These are phyloP conservation scores for Calvatia gigantea DNA, from an alignment of 768 basidiomycete species.

Conservation along the genomic window DNA sequence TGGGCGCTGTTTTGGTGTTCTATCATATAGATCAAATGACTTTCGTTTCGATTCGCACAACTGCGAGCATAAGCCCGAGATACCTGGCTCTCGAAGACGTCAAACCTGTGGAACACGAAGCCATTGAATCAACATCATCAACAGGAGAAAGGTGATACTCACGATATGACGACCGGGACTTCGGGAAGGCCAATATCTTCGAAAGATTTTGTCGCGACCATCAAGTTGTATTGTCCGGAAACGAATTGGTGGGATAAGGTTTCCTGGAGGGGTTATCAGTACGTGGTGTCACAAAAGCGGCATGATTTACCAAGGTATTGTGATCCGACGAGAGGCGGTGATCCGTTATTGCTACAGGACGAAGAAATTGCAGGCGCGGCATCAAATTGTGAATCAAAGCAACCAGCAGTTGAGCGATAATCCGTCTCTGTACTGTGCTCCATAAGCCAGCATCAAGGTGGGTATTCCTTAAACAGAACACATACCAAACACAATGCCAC, in stretches of 20 bases:
- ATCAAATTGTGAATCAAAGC: conserved; percentile 56
- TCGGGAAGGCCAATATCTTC: conserved; percentile 61
- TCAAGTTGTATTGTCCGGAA: conserved; percentile 56
- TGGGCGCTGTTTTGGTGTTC: conserved; percentile 57
- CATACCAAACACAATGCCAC: conserved; percentile 65
- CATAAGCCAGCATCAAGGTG: background rate
- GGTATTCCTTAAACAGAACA: background rate
- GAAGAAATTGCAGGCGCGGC: conserved; percentile 50
- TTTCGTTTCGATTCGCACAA: conserved; percentile 40
- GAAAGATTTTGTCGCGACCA: conserved; percentile 54
- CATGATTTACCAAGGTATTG: conserved; percentile 25
- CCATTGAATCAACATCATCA: conserved; percentile 5
- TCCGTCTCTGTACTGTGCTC: conserved; percentile 46
- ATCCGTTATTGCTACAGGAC: conserved; percentile 47
- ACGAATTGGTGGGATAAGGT: conserved; percentile 48
- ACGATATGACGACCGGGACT: conserved; percentile 63
- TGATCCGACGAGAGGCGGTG: conserved; percentile 25
- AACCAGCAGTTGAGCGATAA: conserved; percentile 52
- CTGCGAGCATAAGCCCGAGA: conserved; percentile 55
- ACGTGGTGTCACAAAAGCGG: background rate
- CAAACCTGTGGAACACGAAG: conserved; percentile 37
- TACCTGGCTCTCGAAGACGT: conserved; percentile 59
- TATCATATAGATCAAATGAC: conserved; percentile 60
- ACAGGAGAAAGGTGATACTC: conserved; percentile 15
- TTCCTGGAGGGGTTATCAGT: conserved; percentile 28